Conservation (phyloP, 306 rosid genomes). For the Phaseolus lunatus region DNA sequence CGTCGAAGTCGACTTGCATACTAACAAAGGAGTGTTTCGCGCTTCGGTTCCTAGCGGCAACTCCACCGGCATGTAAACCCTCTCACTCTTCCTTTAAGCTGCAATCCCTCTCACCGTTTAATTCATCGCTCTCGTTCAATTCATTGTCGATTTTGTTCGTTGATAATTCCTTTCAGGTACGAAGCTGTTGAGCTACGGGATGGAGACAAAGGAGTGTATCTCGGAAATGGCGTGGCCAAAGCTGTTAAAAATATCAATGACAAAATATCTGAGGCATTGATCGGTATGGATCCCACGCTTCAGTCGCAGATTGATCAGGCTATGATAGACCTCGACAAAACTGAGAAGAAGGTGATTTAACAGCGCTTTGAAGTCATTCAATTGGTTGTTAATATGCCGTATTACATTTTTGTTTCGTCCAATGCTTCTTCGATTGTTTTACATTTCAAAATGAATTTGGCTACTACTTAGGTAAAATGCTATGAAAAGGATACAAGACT, state of each 20-base stretch:
- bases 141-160: slow-evolving; percentile 1
- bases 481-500: slow-evolving; percentile 13
- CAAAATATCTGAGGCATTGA: slow-evolving; percentile 83
- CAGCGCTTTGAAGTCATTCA: background rate
- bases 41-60: slow-evolving; percentile 90
- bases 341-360: slow-evolving; percentile 85
- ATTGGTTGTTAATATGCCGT: slow-evolving; percentile 31
- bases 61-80: slow-evolving; percentile 73
- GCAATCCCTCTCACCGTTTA: background rate
- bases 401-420: background rate
- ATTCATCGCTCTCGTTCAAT: background rate
- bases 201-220: slow-evolving; percentile 85
- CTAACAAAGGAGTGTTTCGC: slow-evolving; percentile 82
- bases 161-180: slow-evolving; percentile 63
- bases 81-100: background rate
- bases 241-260: slow-evolving; percentile 91
- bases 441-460: slow-evolving; percentile 30
- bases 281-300: slow-evolving; percentile 94
- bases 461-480: slow-evolving; percentile 4
- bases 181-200: slow-evolving; percentile 94
- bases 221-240: slow-evolving; percentile 82
- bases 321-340: slow-evolving; percentile 89
- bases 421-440: slow-evolving; percentile 3
- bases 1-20: slow-evolving; percentile 85
- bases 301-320: slow-evolving; percentile 96